A percentile compares a stretch with the other conserved stretches of the same genome.
Evolutionary conservation across 1,284 basidiomycete genomes (phyloP).

Genomic region (Melampsora larici-populina): DNA sequence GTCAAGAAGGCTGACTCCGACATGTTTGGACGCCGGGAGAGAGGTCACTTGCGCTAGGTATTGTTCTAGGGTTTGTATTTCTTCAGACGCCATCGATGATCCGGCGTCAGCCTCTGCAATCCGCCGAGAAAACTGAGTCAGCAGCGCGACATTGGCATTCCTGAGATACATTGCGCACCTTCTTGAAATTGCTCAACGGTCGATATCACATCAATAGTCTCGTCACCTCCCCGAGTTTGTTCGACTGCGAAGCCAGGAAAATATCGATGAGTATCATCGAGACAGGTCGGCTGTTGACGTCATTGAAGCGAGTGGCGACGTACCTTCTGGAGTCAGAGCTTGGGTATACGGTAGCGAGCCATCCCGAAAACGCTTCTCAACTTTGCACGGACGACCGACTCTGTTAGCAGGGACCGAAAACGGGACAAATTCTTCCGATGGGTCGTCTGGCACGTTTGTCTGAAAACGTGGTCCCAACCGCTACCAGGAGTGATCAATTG

Average conservation of each 20-base stretch:
- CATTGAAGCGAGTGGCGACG: no score
- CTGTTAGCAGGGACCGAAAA: neutral
- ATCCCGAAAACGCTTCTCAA: constrained; percentile 34
- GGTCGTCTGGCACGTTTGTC: constrained; percentile 19
- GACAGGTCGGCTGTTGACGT: no score
- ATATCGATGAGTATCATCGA: neutral
- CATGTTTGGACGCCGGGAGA: constrained; percentile 11
- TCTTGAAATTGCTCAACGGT: constrained; percentile 26
- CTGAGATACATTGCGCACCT: neutral
- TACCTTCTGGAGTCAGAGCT: constrained; percentile 26
- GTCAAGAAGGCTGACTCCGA: constrained; percentile 36
- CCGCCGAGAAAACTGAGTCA: neutral
- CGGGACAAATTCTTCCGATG: neutral
- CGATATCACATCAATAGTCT: constrained; percentile 40
- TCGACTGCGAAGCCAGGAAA: constrained; percentile 5
- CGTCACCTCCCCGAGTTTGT: constrained; percentile 35
- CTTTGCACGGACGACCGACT: constrained; percentile 9
- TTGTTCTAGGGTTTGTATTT: constrained; percentile 6
- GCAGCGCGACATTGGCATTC: neutral
- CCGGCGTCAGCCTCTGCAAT: neutral
- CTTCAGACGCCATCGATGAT: no score
- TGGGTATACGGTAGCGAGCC: constrained; percentile 20
- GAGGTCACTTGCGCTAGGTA: constrained; percentile 12
- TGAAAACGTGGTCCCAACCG: constrained; percentile 40
- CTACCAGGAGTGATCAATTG: neutral